Conservation (phyloP, 2,329 filamentous ascomycete genomes). For the Fusarium chuoi region DNA sequence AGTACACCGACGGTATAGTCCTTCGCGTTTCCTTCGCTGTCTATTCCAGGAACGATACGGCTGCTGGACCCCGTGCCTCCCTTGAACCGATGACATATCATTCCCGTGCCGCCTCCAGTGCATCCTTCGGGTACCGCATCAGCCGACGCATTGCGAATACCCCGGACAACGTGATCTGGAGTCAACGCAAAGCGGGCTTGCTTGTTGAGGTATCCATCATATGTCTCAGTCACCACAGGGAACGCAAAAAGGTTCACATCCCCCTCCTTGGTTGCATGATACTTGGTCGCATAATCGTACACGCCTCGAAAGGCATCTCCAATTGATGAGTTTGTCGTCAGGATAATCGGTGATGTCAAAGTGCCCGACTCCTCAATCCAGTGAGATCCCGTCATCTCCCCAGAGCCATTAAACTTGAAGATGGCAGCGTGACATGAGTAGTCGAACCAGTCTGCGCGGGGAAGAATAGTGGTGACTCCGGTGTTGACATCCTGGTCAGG, state of each 20-base stretch:
- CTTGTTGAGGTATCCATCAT: slow-evolving; percentile 70
- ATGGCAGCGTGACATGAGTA: slow-evolving; percentile 60
- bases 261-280: slow-evolving; percentile 55
- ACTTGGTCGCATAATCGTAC: slow-evolving; percentile 63
- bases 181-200: slow-evolving; percentile 64
- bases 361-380: slow-evolving; percentile 71
- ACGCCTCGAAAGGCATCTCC: slow-evolving; percentile 69
- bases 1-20: slow-evolving; percentile 70
- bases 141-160: slow-evolving; percentile 61
- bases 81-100: slow-evolving; percentile 74
- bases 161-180: slow-evolving; percentile 62
- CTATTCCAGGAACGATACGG: slow-evolving; percentile 62
- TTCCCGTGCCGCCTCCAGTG: slow-evolving; percentile 74
- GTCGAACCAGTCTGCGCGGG: slow-evolving; percentile 56
- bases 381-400: slow-evolving; percentile 70
- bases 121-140: slow-evolving; percentile 69
- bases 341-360: slow-evolving; percentile 66
- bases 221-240: slow-evolving; percentile 71
- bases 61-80: slow-evolving; percentile 73
- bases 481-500: slow-evolving; percentile 55
- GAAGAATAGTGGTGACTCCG: slow-evolving; percentile 61
- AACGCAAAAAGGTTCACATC: slow-evolving; percentile 64
- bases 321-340: slow-evolving; percentile 68
- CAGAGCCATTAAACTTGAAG: slow-evolving; percentile 72
- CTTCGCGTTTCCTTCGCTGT: slow-evolving; percentile 46